Conservation (phyloP, 352 stramenopile genomes). For the Lagenidium giganteum region DNA sequence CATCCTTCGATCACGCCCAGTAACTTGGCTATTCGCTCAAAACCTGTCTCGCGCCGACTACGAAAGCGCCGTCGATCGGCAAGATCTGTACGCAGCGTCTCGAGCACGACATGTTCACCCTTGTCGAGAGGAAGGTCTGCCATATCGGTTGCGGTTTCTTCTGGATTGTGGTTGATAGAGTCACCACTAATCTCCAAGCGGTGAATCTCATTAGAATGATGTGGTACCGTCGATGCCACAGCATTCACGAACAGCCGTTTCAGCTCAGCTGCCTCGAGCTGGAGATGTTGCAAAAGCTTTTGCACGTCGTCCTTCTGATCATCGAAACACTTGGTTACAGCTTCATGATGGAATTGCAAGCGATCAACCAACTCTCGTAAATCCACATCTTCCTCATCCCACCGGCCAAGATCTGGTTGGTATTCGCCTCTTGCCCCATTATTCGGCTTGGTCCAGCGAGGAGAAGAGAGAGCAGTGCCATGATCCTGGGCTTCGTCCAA, state of each 20-base stretch:
- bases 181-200: too few species aligned
- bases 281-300: conserved; percentile 58
- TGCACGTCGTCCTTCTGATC: conserved; percentile 64
- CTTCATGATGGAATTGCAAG: conserved; percentile 75
- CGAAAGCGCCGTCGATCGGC: conserved; percentile 7
- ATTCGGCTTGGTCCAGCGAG: conserved; percentile 6
- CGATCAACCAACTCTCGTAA: conserved; percentile 70
- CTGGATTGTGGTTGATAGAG: too few species aligned
- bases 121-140: too few species aligned
- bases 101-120: conserved; percentile 8
- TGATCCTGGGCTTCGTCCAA: conserved; percentile 5
- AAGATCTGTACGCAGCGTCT: conserved; percentile 13
- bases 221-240: not conserved
- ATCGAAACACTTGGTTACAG: conserved; percentile 66
- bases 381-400: conserved; percentile 74
- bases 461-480: conserved; percentile 1
- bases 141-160: too few species aligned
- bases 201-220: conserved; percentile 3
- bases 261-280: conserved; percentile 55
- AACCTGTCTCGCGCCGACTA: conserved; percentile 1
- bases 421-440: conserved; percentile 27
- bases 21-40: conserved; percentile 2
- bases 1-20: conserved; percentile 38
- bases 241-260: conserved; percentile 57
- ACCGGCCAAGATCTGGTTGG: conserved; percentile 46